A percentile compares a stretch with the other conserved stretches of the same genome.
These are phyloP conservation scores for Warburgia ugandensis DNA, from an alignment of 164 flowering plant species.

Conservation along the genomic window DNA sequence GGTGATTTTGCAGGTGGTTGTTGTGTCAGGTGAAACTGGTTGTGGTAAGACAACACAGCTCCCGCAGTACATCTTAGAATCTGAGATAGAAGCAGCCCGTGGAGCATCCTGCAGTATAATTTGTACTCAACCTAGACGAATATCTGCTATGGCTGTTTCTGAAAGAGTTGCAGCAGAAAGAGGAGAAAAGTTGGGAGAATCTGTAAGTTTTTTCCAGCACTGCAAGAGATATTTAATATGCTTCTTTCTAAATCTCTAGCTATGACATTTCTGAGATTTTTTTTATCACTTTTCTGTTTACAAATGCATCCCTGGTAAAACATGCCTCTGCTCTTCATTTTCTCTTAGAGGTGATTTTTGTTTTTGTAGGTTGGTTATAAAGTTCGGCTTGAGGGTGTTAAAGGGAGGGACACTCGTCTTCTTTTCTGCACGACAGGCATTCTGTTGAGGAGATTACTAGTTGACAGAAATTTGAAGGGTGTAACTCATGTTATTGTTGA, in stretches of 20 bases:
- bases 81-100: slow-evolving; percentile 60
- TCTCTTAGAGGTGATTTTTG: slow-evolving; percentile 6
- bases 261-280: neutral
- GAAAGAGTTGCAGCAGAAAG: slow-evolving; percentile 96
- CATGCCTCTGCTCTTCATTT: neutral
- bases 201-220: slow-evolving; percentile 47
- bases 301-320: too few relatives aligned
- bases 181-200: slow-evolving; percentile 88
- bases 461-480: slow-evolving; percentile 82
- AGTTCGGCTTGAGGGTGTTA: slow-evolving; percentile 89
- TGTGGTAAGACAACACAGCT: slow-evolving; percentile 99
- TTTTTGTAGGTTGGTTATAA: slow-evolving; percentile 81
- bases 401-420: slow-evolving; percentile 90
- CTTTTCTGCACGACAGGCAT: slow-evolving; percentile 97
- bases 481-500: slow-evolving; percentile 91
- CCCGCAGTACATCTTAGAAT: slow-evolving; percentile 93
- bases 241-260: too few relatives aligned
- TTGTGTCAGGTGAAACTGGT: slow-evolving; percentile 98
- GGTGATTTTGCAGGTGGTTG: slow-evolving; percentile 56
- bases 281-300: too few relatives aligned
- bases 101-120: slow-evolving; percentile 83
- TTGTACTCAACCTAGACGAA: slow-evolving; percentile 96
- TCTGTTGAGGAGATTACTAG: slow-evolving; percentile 77
- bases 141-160: slow-evolving; percentile 95
- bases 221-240: too few relatives aligned